These are phyloP conservation scores for Fraxinus velutina DNA, from an alignment of 305 asterid genomes.

Conservation along the genomic window DNA sequence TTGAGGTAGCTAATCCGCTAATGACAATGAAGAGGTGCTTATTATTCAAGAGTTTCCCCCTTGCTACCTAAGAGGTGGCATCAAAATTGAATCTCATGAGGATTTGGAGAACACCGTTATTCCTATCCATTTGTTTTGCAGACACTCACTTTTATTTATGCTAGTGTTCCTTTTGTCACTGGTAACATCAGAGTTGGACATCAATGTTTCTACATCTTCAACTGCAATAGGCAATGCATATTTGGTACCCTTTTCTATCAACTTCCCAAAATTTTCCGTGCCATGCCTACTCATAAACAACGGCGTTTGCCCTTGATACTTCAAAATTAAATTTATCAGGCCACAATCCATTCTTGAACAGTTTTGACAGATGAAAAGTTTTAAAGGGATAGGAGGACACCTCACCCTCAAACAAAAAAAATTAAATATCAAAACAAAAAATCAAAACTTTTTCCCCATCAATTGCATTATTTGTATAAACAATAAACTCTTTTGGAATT, in stretches of 20 bases:
- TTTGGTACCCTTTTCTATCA: not conserved
- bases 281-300: not conserved
- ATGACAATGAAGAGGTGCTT: not conserved
- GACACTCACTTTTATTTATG: not conserved
- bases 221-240: not conserved
- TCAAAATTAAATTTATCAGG: not conserved
- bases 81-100: not conserved
- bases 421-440: not conserved
- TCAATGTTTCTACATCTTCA: not conserved
- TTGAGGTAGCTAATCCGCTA: not conserved
- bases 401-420: not conserved
- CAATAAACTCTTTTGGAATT: not conserved
- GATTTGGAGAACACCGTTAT: not conserved
- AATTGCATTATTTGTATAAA: not conserved
- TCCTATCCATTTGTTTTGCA: not conserved
- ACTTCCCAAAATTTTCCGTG: not conserved
- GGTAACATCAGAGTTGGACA: not conserved
- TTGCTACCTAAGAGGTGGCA: not conserved
- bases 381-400: not conserved
- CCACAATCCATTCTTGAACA: not conserved
- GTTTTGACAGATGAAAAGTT: not conserved
- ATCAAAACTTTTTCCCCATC: not conserved
- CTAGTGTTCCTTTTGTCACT: not conserved
- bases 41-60: not conserved
- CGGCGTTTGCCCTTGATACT: not conserved